Evolutionary conservation across 2,329 filamentous ascomycete genomes (phyloP), one percentile per base, ranked within the genome.

Genomic region (Dactylella cylindrospora): DNA sequence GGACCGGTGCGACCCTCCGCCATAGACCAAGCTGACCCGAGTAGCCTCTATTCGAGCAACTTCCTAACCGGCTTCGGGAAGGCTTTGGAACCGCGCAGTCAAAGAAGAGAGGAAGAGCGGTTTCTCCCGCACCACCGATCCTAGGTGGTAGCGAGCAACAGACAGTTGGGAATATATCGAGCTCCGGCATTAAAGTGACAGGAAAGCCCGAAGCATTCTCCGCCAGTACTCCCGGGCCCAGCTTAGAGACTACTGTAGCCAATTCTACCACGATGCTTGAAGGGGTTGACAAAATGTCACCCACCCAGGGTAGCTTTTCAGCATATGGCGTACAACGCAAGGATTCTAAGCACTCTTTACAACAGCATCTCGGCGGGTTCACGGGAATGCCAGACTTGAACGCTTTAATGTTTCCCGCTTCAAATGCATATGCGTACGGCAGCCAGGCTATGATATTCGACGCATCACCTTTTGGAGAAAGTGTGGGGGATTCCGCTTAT

Each of bases 1-100:
- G 2, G 2, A 22, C 15, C 15, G 17, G 19, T 20, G n/a, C 36
- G 5, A 45, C 28, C 19, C 2, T 25, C 19, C 12, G 2, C 15
- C 20, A 5, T 32, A 35, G 8, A 17, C 19, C 45, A n/a, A 40
- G 19, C 61, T 64, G 57, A 60, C 17, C 7, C 23, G 43, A 29
- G 9, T 68, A 93, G 88, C 78, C 79, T 41, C 78, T 96, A 5
- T 96, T 97, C 71, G 87, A 93, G 61, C 83, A 90, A 70, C 74
- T 97, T 0, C 89, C 90, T 0, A 84, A 86, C 44, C 80, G 80
- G 53, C 76, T 94, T 26, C 84, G 84, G 68, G 76, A 80, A 74
- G 52, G 73, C 70, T 41, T 75, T 7, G 59, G 67, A 73, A 55
- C 69, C 70, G 36, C 74, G 71, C 19, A 73, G 72, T 47, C 79